Conservation (phyloP, 768 basidiomycete species). For the Mycena rebaudengoi region DNA sequence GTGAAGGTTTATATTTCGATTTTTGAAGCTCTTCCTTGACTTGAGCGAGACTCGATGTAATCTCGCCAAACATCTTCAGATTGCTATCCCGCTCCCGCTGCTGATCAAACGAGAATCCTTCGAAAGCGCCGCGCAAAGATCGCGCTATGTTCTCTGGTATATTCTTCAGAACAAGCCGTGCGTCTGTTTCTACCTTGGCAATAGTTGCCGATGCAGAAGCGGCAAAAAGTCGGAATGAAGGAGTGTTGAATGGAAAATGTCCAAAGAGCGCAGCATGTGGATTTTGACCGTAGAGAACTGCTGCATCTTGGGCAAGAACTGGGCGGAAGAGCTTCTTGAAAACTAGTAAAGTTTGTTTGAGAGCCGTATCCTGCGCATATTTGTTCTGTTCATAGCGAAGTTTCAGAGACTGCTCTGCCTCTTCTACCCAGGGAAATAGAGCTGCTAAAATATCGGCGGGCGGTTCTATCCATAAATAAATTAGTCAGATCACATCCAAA, state of each 20-base stretch:
- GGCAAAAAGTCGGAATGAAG: slow-evolving; percentile 30
- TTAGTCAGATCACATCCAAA: background rate
- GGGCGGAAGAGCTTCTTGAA: slow-evolving; percentile 31
- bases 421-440: slow-evolving; percentile 40
- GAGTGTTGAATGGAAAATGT: slow-evolving; percentile 35
- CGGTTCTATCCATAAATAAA: slow-evolving; percentile 24
- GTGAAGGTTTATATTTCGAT: too few relatives aligned
- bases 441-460: slow-evolving; percentile 17
- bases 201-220: slow-evolving; percentile 12
- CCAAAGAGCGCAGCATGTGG: slow-evolving; percentile 33
- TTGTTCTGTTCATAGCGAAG: too few relatives aligned
- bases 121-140: background rate
- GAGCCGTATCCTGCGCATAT: background rate
- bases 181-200: slow-evolving; percentile 17
- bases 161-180: slow-evolving; percentile 24
- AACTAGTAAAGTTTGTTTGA: slow-evolving; percentile 35
- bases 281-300: slow-evolving; percentile 32
- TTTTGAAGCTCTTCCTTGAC: too few relatives aligned
- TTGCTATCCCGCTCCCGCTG: background rate
- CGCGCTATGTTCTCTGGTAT: slow-evolving; percentile 33
- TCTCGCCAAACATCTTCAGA: too few relatives aligned
- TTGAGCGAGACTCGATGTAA: too few relatives aligned
- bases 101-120: background rate
- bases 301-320: slow-evolving; percentile 44
- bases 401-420: background rate